Base-by-base conservation (phyloP, 2,329 filamentous ascomycete species). In the Sporothrix variecibatus region DNA sequence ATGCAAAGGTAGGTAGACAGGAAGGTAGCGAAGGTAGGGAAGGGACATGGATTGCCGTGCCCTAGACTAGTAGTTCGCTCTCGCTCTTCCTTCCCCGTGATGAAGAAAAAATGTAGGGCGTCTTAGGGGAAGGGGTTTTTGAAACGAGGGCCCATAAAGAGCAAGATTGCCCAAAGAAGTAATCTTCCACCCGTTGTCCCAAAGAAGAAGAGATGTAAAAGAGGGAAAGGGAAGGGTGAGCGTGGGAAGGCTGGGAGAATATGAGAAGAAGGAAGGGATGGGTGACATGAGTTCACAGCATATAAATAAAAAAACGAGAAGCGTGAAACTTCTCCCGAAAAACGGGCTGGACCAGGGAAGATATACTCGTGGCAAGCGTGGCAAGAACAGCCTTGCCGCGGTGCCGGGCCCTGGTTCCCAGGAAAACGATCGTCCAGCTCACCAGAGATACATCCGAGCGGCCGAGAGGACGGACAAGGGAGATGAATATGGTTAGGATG, bases 311-410 rank as follows among this genome's bases (percentile, higher is more conserved):
- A 26, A 43, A 43, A 8, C 38, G 7, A 11, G 11, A 43, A 23
- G n/a, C 51, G 51, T 53, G 56, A 58, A 58, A 58, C 56, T 31
- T 58, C 56, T 31, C 56, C 56, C 56, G 56, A 58, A 26, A 12
- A 12, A 9, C 2, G 56, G 26, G 12, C 20, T 6, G 26, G 15
- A 26, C 12, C 56, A 58, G 26, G 12, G 7, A 58, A 53, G 5
- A 43, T 43, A 23, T 23, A 23, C 20, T 53, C 20, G 49, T 43
- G 40, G 40, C 40, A 12, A 9, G 38, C 38, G 38, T 40, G 38
- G 38, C 38, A 40, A n/a, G n/a, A 4, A 46, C 8, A 9, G 11
- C 5, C 2, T 46, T n/a, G n/a, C n/a, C n/a, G n/a, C n/a, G n/a
- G n/a, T n/a, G n/a, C n/a, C n/a, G n/a, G n/a, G n/a, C n/a, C n/a